These are phyloP conservation scores for Gossypium bickii DNA, from an alignment of 345 rosid species.

Conservation along the genomic window DNA sequence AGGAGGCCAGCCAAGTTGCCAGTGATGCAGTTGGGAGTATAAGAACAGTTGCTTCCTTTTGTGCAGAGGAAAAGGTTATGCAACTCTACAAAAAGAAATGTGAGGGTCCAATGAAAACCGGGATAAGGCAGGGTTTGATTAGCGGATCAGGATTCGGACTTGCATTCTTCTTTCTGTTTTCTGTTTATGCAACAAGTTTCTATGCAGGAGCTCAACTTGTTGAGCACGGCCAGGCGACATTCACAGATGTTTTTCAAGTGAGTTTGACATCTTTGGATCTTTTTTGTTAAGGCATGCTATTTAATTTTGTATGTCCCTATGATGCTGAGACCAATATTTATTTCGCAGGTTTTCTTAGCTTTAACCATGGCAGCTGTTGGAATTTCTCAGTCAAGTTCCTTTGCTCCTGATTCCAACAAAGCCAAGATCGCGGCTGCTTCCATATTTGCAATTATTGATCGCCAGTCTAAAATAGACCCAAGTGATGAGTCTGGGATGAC, in stretches of 20 bases:
- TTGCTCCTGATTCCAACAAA: constrained; percentile 56
- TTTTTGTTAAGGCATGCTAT: not conserved
- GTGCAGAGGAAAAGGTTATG: constrained; percentile 86
- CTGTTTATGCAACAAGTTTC: constrained; percentile 59
- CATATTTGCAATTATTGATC: constrained; percentile 57
- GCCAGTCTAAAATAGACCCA: constrained; percentile 60
- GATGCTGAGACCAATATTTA: not conserved
- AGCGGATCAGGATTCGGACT: constrained; percentile 70
- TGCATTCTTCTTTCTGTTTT: constrained; percentile 52
- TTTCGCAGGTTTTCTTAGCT: constrained; percentile 65
- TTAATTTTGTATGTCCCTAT: not conserved
- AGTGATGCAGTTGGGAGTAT: constrained; percentile 90
- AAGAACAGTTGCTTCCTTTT: constrained; percentile 83
- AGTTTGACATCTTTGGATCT: not conserved
- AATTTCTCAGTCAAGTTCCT: constrained; percentile 66
- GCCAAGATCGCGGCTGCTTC: constrained; percentile 66
- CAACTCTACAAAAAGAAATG: constrained; percentile 65
- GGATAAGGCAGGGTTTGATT: constrained; percentile 62
- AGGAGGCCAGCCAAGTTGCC: constrained; percentile 91
- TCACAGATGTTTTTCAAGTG: constrained; percentile 65
- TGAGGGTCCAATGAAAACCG: constrained; percentile 68
- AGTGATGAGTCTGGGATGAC: constrained; percentile 61
- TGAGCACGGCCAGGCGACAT: constrained; percentile 42
- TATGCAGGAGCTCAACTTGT: constrained; percentile 77
- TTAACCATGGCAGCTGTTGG: constrained; percentile 58